A percentile compares a stretch with the other conserved stretches of the same genome.
Evolutionary conservation across 1,139 yeast genomes (phyloP).

Genomic region (Lodderomyces orthopsilosis): DNA sequence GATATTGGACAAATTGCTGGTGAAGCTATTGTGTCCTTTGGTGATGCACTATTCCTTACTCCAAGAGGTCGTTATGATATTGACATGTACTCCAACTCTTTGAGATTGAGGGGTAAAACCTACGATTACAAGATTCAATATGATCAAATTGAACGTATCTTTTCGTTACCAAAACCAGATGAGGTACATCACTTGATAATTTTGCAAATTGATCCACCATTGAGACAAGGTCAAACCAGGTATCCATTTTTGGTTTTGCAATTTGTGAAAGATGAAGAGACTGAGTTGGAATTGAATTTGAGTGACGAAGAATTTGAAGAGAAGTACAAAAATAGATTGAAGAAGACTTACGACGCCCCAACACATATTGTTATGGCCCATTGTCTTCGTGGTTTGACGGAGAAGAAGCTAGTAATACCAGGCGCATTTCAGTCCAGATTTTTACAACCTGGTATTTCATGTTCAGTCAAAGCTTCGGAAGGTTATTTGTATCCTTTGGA

Average conservation of each 20-base stretch:
- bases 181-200: slow-evolving; percentile 86
- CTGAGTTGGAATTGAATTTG: slow-evolving; percentile 84
- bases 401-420: slow-evolving; percentile 79
- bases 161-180: slow-evolving; percentile 91
- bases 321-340: slow-evolving; percentile 74
- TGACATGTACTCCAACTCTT: slow-evolving; percentile 84
- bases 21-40: slow-evolving; percentile 93
- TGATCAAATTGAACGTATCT: slow-evolving; percentile 84
- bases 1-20: slow-evolving; percentile 95
- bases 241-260: slow-evolving; percentile 91
- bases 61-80: slow-evolving; percentile 99
- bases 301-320: slow-evolving; percentile 77
- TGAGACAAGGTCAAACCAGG: slow-evolving; percentile 87
- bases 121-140: slow-evolving; percentile 95
- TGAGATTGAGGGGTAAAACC: slow-evolving; percentile 94
- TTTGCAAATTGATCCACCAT: slow-evolving; percentile 92
- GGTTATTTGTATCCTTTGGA: slow-evolving; percentile 91
- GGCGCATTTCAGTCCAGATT: slow-evolving; percentile 76
- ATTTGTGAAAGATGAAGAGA: slow-evolving; percentile 84
- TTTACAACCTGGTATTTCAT: slow-evolving; percentile 80
- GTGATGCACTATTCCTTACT: slow-evolving; percentile 87
- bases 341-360: slow-evolving; percentile 73
- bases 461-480: slow-evolving; percentile 93
- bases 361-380: slow-evolving; percentile 88
- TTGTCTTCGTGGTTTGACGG: slow-evolving; percentile 86